phyloP scores from a whole-genome alignment of 2,329 filamentous ascomycete genomes.

The Ascochyta lentis region DNA sequence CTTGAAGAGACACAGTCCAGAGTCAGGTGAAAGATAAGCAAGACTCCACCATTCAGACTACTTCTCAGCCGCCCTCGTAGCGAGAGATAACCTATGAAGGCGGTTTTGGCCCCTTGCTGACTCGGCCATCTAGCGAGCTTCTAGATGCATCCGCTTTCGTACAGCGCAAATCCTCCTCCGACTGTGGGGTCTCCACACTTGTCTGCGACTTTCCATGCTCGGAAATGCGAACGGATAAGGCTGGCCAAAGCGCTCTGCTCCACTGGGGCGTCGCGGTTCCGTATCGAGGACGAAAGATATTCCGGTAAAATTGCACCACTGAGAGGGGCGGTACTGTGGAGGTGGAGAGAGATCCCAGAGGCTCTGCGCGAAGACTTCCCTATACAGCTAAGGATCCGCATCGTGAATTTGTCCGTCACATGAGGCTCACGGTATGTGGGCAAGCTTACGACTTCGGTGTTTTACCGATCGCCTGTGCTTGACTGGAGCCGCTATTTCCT shows the following conservation, averaged over 20 bases:
- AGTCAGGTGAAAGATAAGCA: slow-evolving; percentile 26
- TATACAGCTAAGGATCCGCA: slow-evolving; percentile 22
- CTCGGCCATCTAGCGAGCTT: slow-evolving; percentile 30
- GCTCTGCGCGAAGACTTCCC: slow-evolving; percentile 13
- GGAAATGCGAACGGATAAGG: slow-evolving; percentile 22
- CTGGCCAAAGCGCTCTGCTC: slow-evolving; percentile 20
- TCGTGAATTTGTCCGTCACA: slow-evolving; percentile 19
- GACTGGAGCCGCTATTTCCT: slow-evolving; percentile 7
- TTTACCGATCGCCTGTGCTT: slow-evolving; percentile 17
- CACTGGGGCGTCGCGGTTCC: slow-evolving; percentile 9
- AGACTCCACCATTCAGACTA: slow-evolving; percentile 22
- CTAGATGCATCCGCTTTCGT: slow-evolving; percentile 28
- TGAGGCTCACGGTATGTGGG: slow-evolving; percentile 20
- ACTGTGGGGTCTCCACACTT: slow-evolving; percentile 32
- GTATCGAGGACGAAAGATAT: slow-evolving; percentile 19
- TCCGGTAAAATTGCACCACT: slow-evolving; percentile 25
- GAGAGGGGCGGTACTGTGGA: slow-evolving; percentile 8
- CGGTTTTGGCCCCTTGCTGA: slow-evolving; percentile 23
- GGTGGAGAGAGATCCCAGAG: slow-evolving; percentile 6
- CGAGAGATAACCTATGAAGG: slow-evolving; percentile 9
- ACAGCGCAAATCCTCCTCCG: slow-evolving; percentile 19
- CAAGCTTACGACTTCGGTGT: slow-evolving; percentile 12
- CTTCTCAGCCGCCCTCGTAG: slow-evolving; percentile 8
- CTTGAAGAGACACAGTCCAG: slow-evolving; percentile 15
- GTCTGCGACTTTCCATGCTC: slow-evolving; percentile 11